Conservation (phyloP, 2,329 filamentous ascomycete species). For the Alternaria atra region DNA sequence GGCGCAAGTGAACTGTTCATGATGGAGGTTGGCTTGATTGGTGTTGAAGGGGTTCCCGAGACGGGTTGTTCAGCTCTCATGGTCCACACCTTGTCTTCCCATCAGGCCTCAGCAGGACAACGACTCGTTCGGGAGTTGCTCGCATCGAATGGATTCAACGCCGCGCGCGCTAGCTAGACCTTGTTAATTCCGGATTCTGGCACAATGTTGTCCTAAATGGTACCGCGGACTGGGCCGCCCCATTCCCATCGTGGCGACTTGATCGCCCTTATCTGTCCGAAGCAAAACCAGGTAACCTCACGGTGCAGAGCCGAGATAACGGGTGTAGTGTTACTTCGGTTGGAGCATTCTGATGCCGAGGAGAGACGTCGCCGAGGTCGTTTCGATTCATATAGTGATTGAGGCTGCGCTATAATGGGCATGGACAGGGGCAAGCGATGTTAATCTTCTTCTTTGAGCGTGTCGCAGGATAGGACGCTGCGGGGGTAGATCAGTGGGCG, state of each 20-base stretch:
- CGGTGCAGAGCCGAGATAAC: background rate
- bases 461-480: background rate
- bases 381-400: background rate
- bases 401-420: slow-evolving; percentile 1
- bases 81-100: slow-evolving; percentile 1
- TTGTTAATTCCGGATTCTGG: background rate
- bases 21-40: background rate
- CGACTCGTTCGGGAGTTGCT: background rate
- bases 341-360: background rate
- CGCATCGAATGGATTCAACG: background rate
- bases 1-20: background rate
- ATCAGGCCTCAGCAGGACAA: background rate
- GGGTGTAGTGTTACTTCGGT: background rate
- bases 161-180: background rate
- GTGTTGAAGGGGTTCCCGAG: background rate
- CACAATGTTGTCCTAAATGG: background rate
- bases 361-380: background rate
- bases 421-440: slow-evolving; percentile 5
- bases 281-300: background rate
- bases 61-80: background rate
- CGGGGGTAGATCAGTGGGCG: background rate
- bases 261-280: background rate
- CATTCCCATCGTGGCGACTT: slow-evolving; percentile 1
- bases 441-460: background rate
- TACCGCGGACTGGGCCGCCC: slow-evolving; percentile 1